These are phyloP conservation scores for Cyphellophora europaea DNA, from an alignment of 2,329 filamentous ascomycete species.

Conservation along the genomic window DNA sequence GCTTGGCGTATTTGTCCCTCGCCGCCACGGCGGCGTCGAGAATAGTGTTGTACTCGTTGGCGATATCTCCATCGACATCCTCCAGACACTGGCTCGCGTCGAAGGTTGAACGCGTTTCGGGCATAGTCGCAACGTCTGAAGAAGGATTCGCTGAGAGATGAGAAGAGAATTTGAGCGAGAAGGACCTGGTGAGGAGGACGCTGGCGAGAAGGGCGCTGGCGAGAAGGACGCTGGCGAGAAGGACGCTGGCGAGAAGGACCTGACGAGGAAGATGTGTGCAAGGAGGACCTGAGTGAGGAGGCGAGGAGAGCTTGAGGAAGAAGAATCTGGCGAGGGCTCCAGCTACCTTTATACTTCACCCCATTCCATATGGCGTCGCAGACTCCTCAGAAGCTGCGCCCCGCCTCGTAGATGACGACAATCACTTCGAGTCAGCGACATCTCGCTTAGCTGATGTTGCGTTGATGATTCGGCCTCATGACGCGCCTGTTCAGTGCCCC, in stretches of 20 bases:
- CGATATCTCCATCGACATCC: neutral
- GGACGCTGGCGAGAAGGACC: neutral
- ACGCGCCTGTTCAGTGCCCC: neutral
- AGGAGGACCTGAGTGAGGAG: neutral
- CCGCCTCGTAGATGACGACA: neutral
- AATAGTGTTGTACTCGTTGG: neutral
- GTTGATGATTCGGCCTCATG: slow-evolving; percentile 1
- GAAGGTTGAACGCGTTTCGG: slow-evolving; percentile 2
- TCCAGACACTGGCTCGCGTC: neutral
- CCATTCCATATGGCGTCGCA: neutral
- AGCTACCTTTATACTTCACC: slow-evolving; percentile 1
- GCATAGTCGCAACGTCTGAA: slow-evolving; percentile 2
- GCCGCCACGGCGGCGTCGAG: neutral
- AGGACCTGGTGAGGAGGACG: neutral
- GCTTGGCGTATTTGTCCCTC: neutral
- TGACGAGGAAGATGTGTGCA: neutral
- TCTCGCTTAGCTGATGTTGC: neutral
- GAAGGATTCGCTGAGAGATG: neutral
- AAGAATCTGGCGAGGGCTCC: neutral
- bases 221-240: neutral
- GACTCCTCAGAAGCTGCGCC: neutral
- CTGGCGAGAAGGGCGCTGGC: neutral
- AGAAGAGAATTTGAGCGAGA: neutral
- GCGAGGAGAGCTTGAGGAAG: neutral
- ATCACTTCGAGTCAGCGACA: neutral